Percentiles rank a stretch among this genome's conserved stretches.
These are phyloP conservation scores for Chimonanthus salicifolius DNA, from an alignment of 164 flowering plant species.

Conservation along the genomic window DNA sequence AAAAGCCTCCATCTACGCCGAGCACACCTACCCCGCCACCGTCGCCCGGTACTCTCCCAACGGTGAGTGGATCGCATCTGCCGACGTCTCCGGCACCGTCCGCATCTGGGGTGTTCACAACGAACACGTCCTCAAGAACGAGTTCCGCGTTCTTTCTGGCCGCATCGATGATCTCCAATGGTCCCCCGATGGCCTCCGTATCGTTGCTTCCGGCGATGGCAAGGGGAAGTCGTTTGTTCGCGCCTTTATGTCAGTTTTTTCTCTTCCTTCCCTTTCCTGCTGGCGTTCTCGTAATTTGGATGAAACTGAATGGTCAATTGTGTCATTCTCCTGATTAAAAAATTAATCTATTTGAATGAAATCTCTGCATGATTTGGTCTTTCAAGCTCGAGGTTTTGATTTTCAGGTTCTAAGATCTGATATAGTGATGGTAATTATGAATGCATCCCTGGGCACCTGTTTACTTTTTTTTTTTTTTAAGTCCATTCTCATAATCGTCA, in stretches of 20 bases:
- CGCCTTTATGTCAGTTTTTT: conserved; percentile 70
- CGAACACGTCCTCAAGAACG: conserved; percentile 75
- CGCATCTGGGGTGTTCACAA: conserved; percentile 84
- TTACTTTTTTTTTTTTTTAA: no score
- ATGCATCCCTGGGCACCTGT: no score
- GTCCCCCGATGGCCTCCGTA: conserved; percentile 80
- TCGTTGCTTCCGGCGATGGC: conserved; percentile 93
- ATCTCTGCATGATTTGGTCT: no score
- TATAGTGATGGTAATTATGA: no score
- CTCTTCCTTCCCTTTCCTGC: neutral
- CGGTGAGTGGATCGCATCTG: conserved; percentile 99
- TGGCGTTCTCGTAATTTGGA: neutral
- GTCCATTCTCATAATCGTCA: no score
- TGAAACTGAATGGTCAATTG: neutral
- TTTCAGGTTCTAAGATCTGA: no score
- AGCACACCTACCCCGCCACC: conserved; percentile 83
- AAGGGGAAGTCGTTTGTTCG: conserved; percentile 90
- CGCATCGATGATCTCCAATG: conserved; percentile 97
- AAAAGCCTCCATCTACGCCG: conserved; percentile 65
- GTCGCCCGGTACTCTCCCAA: conserved; percentile 94
- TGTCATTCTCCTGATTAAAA: no score
- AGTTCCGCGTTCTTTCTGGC: conserved; percentile 78
- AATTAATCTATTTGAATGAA: neutral
- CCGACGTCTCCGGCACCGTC: conserved; percentile 83
- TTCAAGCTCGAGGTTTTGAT: no score